Percentiles rank a stretch among this genome's conserved stretches.
Evolutionary conservation across 352 stramenopile genomes (phyloP).

Genomic region (Globisporangium perplexum): DNA sequence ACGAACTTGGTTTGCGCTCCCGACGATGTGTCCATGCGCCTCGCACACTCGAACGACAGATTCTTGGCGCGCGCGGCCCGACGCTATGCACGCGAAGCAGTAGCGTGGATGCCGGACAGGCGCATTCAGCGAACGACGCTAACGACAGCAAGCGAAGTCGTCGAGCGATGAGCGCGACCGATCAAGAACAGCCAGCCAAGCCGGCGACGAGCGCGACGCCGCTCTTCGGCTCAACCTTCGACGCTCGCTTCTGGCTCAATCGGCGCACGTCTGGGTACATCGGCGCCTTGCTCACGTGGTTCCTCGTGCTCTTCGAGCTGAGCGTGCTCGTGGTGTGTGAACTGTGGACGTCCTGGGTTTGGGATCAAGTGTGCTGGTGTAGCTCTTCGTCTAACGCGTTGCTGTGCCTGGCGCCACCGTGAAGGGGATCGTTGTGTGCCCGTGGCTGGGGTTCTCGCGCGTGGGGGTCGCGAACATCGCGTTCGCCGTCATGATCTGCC

Average conservation of each 20-base stretch:
- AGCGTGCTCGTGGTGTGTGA: slow-evolving; percentile 80
- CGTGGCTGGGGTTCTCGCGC: slow-evolving; percentile 83
- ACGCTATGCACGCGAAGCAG: too few species aligned
- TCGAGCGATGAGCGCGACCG: too few species aligned
- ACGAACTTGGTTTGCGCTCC: too few species aligned
- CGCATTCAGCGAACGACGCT: too few species aligned
- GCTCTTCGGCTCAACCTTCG: slow-evolving; percentile 69
- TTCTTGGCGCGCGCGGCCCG: too few species aligned
- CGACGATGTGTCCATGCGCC: too few species aligned
- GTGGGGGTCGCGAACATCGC: slow-evolving; percentile 63
- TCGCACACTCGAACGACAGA: too few species aligned
- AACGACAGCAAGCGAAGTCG: too few species aligned
- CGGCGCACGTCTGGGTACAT: slow-evolving; percentile 87
- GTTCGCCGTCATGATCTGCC: slow-evolving; percentile 57
- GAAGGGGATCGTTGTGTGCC: slow-evolving; percentile 83
- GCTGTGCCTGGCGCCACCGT: background rate
- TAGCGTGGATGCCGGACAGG: too few species aligned
- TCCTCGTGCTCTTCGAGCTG: slow-evolving; percentile 88
- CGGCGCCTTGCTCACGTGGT: slow-evolving; percentile 87
- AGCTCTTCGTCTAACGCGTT: background rate
- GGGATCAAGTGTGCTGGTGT: background rate
- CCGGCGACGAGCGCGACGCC: background rate
- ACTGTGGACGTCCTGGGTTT: background rate
- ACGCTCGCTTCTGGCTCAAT: slow-evolving; percentile 87
- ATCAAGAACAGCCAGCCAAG: too few species aligned